phyloP scores from a whole-genome alignment of 1,284 basidiomycete genomes.

The Lentinula novae-zelandiae region DNA sequence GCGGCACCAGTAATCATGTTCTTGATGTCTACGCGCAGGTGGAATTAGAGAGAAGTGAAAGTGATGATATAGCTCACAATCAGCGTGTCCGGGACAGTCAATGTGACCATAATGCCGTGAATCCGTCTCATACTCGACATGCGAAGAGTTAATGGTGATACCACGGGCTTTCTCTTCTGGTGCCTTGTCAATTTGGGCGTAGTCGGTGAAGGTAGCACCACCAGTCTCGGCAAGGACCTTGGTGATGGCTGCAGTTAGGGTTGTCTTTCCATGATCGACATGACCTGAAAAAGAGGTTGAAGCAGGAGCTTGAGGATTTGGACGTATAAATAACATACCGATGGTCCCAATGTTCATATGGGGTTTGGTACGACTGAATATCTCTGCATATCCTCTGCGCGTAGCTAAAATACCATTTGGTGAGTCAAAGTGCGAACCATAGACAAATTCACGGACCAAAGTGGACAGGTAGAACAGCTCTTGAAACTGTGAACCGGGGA shows the following conservation, averaged over 20 bases:
- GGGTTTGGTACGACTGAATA: constrained; percentile 83
- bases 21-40: constrained; percentile 67
- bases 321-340: constrained; percentile 41
- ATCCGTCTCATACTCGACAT: constrained; percentile 97
- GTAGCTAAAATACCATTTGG: constrained; percentile 24
- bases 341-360: constrained; percentile 98
- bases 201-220: constrained; percentile 96
- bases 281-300: constrained; percentile 51
- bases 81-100: constrained; percentile 95
- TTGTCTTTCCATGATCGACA: constrained; percentile 96
- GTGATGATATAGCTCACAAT: constrained; percentile 52
- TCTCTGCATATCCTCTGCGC: constrained; percentile 74
- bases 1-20: constrained; percentile 99
- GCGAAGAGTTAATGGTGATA: constrained; percentile 95
- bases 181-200: constrained; percentile 99
- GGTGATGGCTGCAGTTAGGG: constrained; percentile 97
- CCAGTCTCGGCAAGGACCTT: constrained; percentile 84
- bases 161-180: constrained; percentile 99
- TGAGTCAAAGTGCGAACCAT: constrained; percentile 3
- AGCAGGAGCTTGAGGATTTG: constrained; percentile 2
- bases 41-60: constrained; percentile 5
- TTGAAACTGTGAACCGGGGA: constrained; percentile 30
- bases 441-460: constrained; percentile 22
- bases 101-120: constrained; percentile 98
- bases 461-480: constrained; percentile 21